Conservation (phyloP, 805 yeast genomes). For the Candida tibetensis region DNA sequence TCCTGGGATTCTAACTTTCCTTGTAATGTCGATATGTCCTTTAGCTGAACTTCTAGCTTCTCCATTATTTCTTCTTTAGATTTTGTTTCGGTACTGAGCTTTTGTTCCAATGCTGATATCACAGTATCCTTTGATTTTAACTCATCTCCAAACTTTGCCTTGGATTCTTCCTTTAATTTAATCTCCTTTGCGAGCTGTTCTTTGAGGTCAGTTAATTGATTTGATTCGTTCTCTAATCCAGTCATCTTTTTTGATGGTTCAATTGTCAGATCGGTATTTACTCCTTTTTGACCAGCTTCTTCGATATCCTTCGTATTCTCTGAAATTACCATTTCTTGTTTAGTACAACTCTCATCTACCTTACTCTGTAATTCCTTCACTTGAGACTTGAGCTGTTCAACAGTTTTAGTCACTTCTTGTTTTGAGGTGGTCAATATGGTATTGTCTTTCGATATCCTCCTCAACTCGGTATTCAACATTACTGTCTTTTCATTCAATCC, state of each 20-base stretch:
- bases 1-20: slow-evolving; percentile 1
- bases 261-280: too few species aligned
- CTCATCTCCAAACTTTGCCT: background rate
- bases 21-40: background rate
- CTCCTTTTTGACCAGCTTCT: too few species aligned
- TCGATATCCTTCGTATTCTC: too few species aligned
- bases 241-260: background rate
- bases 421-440: slow-evolving; percentile 7
- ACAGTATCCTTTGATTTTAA: background rate
- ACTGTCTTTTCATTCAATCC: slow-evolving; percentile 59
- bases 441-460: slow-evolving; percentile 39
- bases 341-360: background rate
- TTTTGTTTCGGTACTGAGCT: background rate
- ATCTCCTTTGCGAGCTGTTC: background rate
- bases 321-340: too few species aligned
- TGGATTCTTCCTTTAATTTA: background rate
- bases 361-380: background rate
- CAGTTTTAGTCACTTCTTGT: slow-evolving; percentile 3
- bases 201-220: background rate
- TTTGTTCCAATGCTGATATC: background rate
- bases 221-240: background rate
- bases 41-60: slow-evolving; percentile 1
- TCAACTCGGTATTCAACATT: slow-evolving; percentile 64
- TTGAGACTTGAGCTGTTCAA: slow-evolving; percentile 7
- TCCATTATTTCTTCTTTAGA: background rate